Percentiles rank a stretch among this genome's conserved stretches.
Conservation (phyloP, 192 early-diverging fungal genomes). For the Backusella luteola region DNA sequence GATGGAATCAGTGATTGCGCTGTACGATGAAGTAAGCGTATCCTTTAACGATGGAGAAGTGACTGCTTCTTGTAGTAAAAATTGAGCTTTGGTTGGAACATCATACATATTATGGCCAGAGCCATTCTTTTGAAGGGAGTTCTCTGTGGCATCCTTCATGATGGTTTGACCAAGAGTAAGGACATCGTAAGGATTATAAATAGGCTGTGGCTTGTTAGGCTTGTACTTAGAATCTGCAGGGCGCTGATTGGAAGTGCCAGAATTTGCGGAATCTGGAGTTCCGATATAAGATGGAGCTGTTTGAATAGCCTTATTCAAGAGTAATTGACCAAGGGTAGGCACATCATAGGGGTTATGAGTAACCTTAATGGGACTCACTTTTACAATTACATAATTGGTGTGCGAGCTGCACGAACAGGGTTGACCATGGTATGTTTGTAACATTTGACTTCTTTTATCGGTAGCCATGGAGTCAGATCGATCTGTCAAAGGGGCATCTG, state of each 20-base stretch:
- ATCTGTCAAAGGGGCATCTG: neutral
- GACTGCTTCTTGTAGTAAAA: neutral
- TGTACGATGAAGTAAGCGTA: neutral
- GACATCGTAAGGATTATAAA: neutral
- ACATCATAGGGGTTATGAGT: neutral
- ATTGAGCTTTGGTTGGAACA: neutral
- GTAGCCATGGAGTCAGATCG: neutral
- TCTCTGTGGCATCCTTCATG: neutral
- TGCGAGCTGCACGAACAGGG: neutral
- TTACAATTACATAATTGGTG: neutral
- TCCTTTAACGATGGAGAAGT: neutral
- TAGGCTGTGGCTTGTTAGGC: neutral
- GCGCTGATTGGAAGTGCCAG: neutral
- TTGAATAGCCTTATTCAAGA: neutral
- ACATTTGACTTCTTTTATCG: neutral
- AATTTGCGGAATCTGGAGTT: neutral
- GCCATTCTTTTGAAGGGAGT: neutral
- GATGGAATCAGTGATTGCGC: neutral
- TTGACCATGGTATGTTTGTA: neutral
- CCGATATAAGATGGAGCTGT: neutral
- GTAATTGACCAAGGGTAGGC: neutral
- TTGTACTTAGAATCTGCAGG: neutral
- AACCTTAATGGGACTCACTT: neutral
- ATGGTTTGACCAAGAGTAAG: neutral
- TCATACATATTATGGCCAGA: neutral